phyloP scores from a whole-genome alignment of 331 rosid genomes.

The Malus hybrid region DNA sequence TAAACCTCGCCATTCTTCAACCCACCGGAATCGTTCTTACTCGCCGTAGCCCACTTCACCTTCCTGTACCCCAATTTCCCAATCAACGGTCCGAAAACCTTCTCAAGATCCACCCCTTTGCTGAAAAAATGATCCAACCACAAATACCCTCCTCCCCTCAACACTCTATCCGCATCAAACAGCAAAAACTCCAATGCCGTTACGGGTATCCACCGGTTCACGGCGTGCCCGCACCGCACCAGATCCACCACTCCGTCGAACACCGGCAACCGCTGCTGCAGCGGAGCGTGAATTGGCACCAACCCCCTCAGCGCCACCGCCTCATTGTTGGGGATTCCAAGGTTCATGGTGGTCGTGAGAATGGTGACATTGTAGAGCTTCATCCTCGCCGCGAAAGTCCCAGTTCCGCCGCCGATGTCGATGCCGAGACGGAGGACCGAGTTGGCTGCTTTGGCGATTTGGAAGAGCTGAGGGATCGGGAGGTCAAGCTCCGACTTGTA shows the following conservation, averaged over 20 bases:
- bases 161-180: conserved; percentile 70
- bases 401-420: conserved; percentile 84
- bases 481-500: conserved; percentile 66
- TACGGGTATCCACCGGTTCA: conserved; percentile 88
- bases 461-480: conserved; percentile 62
- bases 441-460: conserved; percentile 55
- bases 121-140: conserved; percentile 92
- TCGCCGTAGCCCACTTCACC: conserved; percentile 85
- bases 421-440: conserved; percentile 66
- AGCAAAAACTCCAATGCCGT: conserved; percentile 76
- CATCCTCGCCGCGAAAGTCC: conserved; percentile 89
- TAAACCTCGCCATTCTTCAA: conserved; percentile 69
- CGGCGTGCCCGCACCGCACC: conserved; percentile 91
- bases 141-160: conserved; percentile 83
- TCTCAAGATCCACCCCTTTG: conserved; percentile 67
- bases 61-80: conserved; percentile 78
- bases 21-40: conserved; percentile 45
- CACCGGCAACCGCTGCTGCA: conserved; percentile 83
- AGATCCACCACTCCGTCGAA: conserved; percentile 81
- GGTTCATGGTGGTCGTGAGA: conserved; percentile 74
- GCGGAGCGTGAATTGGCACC: conserved; percentile 82
- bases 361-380: conserved; percentile 67
- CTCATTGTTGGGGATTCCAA: conserved; percentile 71
- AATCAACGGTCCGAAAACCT: conserved; percentile 65
- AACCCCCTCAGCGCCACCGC: conserved; percentile 72